Percentiles rank a stretch among this genome's conserved stretches.
Evolutionary conservation across 2,329 filamentous ascomycete species (phyloP).

Genomic region (Zalaria sp.): DNA sequence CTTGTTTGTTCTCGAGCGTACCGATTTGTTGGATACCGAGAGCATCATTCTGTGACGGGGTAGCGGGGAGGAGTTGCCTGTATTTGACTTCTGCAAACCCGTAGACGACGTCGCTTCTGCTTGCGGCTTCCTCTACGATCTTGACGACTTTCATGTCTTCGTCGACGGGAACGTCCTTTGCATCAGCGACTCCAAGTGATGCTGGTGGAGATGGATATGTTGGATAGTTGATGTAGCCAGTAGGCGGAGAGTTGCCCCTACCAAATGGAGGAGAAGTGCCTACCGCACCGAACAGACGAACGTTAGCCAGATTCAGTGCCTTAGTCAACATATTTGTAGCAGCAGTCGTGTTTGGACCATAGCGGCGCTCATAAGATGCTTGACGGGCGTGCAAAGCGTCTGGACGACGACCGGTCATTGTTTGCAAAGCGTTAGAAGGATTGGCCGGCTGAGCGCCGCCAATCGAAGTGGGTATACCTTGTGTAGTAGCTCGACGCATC

Average conservation of each 20-base stretch:
- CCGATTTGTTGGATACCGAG: constrained; percentile 45
- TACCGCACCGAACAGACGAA: constrained; percentile 52
- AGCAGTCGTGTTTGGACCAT: constrained; percentile 57
- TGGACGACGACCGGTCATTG: constrained; percentile 51
- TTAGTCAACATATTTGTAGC: constrained; percentile 88
- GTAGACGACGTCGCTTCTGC: constrained; percentile 88
- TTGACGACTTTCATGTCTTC: constrained; percentile 70
- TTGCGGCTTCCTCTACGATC: constrained; percentile 80
- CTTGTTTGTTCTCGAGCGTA: constrained; percentile 34
- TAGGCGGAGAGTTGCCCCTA: constrained; percentile 56
- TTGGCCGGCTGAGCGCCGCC: constrained; percentile 52
- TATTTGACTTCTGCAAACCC: constrained; percentile 98
- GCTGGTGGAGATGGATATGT: constrained; percentile 65
- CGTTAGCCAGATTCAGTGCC: constrained; percentile 85
- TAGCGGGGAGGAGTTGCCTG: constrained; percentile 83
- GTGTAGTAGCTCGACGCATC: constrained; percentile 63
- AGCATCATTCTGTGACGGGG: constrained; percentile 62
- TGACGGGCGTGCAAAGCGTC: constrained; percentile 54
- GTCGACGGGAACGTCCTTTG: constrained; percentile 47
- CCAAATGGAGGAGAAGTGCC: constrained; percentile 47
- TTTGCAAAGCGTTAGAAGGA: constrained; percentile 61
- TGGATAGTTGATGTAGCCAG: constrained; percentile 69
- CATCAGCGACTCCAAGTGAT: constrained; percentile 48
- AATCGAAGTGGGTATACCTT: constrained; percentile 53
- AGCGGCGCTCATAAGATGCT: constrained; percentile 69